Percentiles rank a stretch among this genome's conserved stretches.
These are phyloP conservation scores for Sideroxylon spinosum DNA, from an alignment of 179 eudicot genomes.

Conservation along the genomic window DNA sequence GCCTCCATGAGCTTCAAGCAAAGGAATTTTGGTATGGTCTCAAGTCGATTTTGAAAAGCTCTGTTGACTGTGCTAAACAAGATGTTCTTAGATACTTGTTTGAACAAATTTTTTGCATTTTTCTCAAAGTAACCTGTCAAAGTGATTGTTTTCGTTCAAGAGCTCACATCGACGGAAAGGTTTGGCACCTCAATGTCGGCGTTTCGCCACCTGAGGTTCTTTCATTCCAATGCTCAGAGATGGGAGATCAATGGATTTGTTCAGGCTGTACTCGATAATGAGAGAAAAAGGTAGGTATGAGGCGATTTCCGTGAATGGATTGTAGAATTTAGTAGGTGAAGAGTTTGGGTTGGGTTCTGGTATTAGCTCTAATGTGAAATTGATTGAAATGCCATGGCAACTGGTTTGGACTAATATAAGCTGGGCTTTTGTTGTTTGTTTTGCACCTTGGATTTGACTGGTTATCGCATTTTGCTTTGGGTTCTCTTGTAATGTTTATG, in stretches of 20 bases:
- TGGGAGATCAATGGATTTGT: slow-evolving; percentile 56
- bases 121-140: slow-evolving; percentile 29
- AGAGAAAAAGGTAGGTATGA: slow-evolving; percentile 58
- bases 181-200: no score
- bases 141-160: slow-evolving; percentile 28
- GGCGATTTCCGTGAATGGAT: slow-evolving; percentile 32
- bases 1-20: slow-evolving; percentile 14
- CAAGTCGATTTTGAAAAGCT: neutral
- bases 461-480: no score
- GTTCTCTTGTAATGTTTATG: no score
- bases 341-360: slow-evolving; percentile 43
- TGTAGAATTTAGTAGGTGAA: slow-evolving; percentile 55
- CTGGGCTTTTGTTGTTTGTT: no score
- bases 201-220: no score
- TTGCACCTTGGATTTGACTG: no score
- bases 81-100: slow-evolving; percentile 28
- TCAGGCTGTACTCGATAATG: slow-evolving; percentile 53
- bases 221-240: slow-evolving; percentile 52
- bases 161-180: no score
- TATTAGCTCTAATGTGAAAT: slow-evolving; percentile 43
- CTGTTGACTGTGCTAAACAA: slow-evolving; percentile 17
- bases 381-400: no score
- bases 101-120: slow-evolving; percentile 28
- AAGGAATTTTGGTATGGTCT: slow-evolving; percentile 4
- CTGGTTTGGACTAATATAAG: no score